Evolutionary conservation across 2,329 filamentous ascomycete genomes (phyloP), one percentile per base, ranked within the genome.

Genomic region (Aspergillus melleus): DNA sequence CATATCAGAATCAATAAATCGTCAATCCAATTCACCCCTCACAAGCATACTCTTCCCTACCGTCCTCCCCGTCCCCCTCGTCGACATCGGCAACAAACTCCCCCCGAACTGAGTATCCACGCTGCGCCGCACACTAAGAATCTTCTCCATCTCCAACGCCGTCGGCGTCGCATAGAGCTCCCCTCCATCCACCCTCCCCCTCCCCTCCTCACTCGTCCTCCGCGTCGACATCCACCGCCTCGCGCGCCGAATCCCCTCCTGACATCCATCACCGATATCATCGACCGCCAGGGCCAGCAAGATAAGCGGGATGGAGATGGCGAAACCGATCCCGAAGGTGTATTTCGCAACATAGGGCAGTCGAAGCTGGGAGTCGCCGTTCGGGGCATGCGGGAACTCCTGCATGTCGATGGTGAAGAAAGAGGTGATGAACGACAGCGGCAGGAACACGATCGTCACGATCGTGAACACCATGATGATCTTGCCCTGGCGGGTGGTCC

Each of bases 401-500:
- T 73, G 66, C 55, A 86, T 74, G 58, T 84, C 82, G 66, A 86
- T 83, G 1, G 82, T 80, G 67, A 86, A 86, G 56, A 86, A 77
- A 0, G 81, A 79, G 0, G 83, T 78, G 59, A 86, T 84, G 69
- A 86, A 86, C 1, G 79, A 81, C 4, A 85, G 63, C 0, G 84
- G 83, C 0, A 85, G 72, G 69, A 86, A 86, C 26, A 86, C 77
- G 59, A 85, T 84, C 0, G 84, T 86, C 2, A 85, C 83, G 50
- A 86, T 81, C 3, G 84, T 86, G 66, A 86, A 86, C 8, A 86
- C 81, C 80, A 86, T 83, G 61, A 86, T 81, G 0, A 82, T 85
- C 58, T 83, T 83, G 2, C 76, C 81, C 73, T 88, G 80, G 8
- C 82, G 78, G 0, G 85, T 84, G 0, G 86, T 87, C 1, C 84